Base-by-base conservation (phyloP, 495 filamentous ascomycete genomes). In the Penicillium daleae region DNA sequence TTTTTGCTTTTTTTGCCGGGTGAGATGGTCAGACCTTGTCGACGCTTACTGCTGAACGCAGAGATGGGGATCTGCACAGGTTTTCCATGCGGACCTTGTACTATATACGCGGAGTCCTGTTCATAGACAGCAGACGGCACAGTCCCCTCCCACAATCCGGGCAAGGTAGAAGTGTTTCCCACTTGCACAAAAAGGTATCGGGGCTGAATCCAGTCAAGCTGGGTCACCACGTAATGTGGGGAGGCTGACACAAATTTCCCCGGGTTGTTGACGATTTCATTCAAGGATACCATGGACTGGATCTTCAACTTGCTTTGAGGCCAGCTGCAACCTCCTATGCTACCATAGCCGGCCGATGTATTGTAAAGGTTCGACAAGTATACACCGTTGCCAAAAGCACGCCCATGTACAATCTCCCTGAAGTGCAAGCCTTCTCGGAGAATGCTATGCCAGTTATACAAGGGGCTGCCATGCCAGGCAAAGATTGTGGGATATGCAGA, bases 391-490 rank as follows among this genome's bases (percentile, higher is more conserved):
- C 94, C 94, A 69, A 64, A 91, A 4, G 88, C 78, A 57, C 94
- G 85, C 12, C 93, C 94, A 68, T 91, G 74, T 0, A 59, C 48
- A 0, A 77, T 72, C 1, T 84, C 64, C 8, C 86, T 83, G 76
- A 87, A 97, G 68, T 96, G 82, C 6, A 98, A 76, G 1, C 93
- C 93, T 60, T 89, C 83, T 46, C 94, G 85, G 57, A 98, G 83
- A 61, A 98, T 98, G 64, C 85, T 89, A 72, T 97, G 94, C 94
- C 94, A 98, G 68, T 96, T 97, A 0, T 62, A 40, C 2, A 97
- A 60, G 0, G 76, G 73, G 66, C 92, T 96, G 4, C 94, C 94
- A 71, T 95, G 92, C 84, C 88, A 96, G 2, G 90, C 91, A 70
- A 94, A 94, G 2, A 96, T 66, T 0, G 92, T 92, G 0, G 92